Base-by-base conservation (phyloP, 768 basidiomycete species). In the Mycena polygramma region DNA sequence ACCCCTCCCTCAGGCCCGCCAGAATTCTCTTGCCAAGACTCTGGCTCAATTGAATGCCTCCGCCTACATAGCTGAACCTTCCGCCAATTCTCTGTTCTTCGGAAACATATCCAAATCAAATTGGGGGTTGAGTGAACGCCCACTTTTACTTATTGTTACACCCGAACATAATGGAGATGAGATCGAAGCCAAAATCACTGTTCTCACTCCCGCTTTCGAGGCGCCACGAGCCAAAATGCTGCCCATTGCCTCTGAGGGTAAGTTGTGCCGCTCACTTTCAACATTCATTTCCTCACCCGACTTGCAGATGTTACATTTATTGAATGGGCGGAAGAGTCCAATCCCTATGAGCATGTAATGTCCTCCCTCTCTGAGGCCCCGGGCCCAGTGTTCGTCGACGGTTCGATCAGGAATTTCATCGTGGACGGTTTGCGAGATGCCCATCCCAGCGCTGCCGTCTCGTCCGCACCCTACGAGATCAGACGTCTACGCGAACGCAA, bases 201-300 rank as follows among this genome's bases (percentile, higher is more conserved):
- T 96, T 63, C 79, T 97, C 53, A 93, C 94, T 7, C 94, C 95
- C 0, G 82, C 85, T 69, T 96, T 96, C 70, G 94, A 97, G 78
- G 85, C 86, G 14, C 86, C 89, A 0, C 88, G 94, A 41, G 94
- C 94, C 0, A 88, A 83, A 73, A 75, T 86, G 36, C 83, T 95
- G 19, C 77, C 81, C 6, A 77, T 96, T 24, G 89, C 91, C 1
- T 81, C 82, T 22, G 20, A 35, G 13, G 41, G 70, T 30, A 22
- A 48, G 41, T 17, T 20, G 30, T 36, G 41, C 41, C 19, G 9
- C 17, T 2, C 22, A 37, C 20, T 7, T n/a, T 1, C 14, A 4
- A 17, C 7, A 10, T 11, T 41, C 13, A 1, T 24, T 13, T 49
- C 15, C 57, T 68, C 35, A 67, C 37, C 39, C n/a, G 0, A 7